phyloP scores from a whole-genome alignment of 805 yeast species.

The Pichia thaimueangensis region DNA sequence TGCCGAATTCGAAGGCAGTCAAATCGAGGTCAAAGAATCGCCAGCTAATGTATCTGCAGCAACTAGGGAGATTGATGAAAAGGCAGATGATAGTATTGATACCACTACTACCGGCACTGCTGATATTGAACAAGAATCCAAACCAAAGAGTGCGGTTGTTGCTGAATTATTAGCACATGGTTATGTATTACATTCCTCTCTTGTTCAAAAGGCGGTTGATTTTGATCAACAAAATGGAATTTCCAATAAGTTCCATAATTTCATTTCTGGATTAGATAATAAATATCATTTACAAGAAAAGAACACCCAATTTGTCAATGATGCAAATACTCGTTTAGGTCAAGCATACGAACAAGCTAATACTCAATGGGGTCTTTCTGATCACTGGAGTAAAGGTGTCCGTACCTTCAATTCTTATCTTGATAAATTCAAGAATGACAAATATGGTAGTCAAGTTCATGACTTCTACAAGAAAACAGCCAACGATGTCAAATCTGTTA shows the following conservation, averaged over 20 bases:
- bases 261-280: conserved; percentile 47
- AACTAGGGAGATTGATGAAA: conserved; percentile 7
- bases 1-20: conserved; percentile 60
- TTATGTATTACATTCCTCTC: conserved; percentile 55
- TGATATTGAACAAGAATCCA: conserved; percentile 62
- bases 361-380: conserved; percentile 36
- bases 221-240: conserved; percentile 62
- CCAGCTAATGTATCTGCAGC: neutral
- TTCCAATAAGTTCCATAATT: conserved; percentile 48
- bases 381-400: conserved; percentile 32
- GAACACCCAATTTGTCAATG: conserved; percentile 21
- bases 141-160: conserved; percentile 68
- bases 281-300: conserved; percentile 59
- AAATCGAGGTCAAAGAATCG: conserved; percentile 38
- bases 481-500: conserved; percentile 56
- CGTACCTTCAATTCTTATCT: conserved; percentile 37
- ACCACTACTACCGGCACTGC: conserved; percentile 13
- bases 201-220: conserved; percentile 53
- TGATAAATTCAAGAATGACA: conserved; percentile 39
- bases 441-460: conserved; percentile 55
- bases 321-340: conserved; percentile 4
- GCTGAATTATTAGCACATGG: conserved; percentile 77
- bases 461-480: conserved; percentile 51
- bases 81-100: conserved; percentile 13
- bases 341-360: conserved; percentile 29